A percentile compares a stretch with the other conserved stretches of the same genome.
Evolutionary conservation across 2,329 filamentous ascomycete genomes (phyloP).

Genomic region (Fonsecaea monophora): DNA sequence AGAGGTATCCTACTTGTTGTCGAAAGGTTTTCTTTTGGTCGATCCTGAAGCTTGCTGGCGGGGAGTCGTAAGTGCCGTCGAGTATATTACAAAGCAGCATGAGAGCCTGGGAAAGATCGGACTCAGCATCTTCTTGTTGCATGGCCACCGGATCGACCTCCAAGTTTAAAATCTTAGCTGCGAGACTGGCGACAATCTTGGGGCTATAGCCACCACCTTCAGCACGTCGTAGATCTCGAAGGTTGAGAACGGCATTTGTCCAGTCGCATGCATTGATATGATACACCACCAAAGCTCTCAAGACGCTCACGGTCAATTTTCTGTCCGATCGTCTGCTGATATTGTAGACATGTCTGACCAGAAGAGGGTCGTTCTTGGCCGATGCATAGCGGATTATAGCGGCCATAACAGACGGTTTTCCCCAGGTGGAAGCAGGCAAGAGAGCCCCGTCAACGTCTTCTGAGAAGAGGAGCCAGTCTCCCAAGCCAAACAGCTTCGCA

Average conservation of each 20-base stretch:
- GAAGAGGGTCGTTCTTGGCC: constrained; percentile 52
- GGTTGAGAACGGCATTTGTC: constrained; percentile 19
- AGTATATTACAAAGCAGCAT: constrained; percentile 33
- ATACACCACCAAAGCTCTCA: constrained; percentile 33
- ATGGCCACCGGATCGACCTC: constrained; percentile 21
- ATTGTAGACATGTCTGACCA: constrained; percentile 26
- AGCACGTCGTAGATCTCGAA: constrained; percentile 26
- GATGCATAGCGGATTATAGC: constrained; percentile 63
- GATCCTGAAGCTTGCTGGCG: constrained; percentile 28
- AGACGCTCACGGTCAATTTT: constrained; percentile 33
- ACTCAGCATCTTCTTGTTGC: constrained; percentile 9
- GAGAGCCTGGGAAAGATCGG: constrained; percentile 20
- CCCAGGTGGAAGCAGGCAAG: constrained; percentile 55
- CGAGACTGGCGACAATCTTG: constrained; percentile 46
- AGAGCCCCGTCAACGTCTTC: constrained; percentile 62
- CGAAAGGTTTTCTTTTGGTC: constrained; percentile 30
- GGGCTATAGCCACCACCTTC: constrained; percentile 41
- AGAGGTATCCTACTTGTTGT: constrained; percentile 36
- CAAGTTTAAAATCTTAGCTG: constrained; percentile 41
- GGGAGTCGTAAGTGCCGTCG: constrained; percentile 31
- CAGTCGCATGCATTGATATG: constrained; percentile 32
- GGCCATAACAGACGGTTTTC: constrained; percentile 57
- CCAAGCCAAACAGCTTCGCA: constrained; percentile 56
- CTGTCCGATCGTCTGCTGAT: constrained; percentile 3
- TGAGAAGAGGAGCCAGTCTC: constrained; percentile 60